These are phyloP conservation scores for Quercus gilva DNA, from an alignment of 306 rosid species.

Conservation along the genomic window DNA sequence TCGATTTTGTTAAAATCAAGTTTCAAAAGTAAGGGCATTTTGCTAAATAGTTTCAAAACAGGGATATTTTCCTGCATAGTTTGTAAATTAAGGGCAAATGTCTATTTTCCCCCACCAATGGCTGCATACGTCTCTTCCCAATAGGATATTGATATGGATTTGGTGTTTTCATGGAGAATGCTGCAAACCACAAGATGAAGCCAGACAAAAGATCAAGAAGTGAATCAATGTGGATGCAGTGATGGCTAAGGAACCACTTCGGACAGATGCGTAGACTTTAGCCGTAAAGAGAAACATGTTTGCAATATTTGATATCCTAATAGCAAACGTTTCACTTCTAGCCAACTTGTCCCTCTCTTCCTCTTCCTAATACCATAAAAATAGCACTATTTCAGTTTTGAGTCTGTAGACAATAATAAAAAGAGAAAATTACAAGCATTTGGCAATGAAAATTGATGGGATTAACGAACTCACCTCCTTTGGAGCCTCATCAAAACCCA, in stretches of 20 bases:
- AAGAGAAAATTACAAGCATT: slow-evolving; percentile 7
- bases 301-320: slow-evolving; percentile 83
- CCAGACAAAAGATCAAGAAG: slow-evolving; percentile 98
- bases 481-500: too few species aligned
- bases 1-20: too few species aligned
- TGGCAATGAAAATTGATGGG: neutral
- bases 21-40: too few species aligned
- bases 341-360: slow-evolving; percentile 87
- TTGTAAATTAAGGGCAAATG: too few species aligned
- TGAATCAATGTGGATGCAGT: slow-evolving; percentile 97
- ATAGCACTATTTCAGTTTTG: slow-evolving; percentile 10
- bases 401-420: neutral
- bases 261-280: slow-evolving; percentile 85
- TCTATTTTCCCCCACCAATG: too few species aligned
- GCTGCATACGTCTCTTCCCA: slow-evolving; percentile 97
- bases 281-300: slow-evolving; percentile 90
- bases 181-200: slow-evolving; percentile 97
- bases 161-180: slow-evolving; percentile 98
- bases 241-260: slow-evolving; percentile 96
- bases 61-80: too few species aligned
- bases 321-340: slow-evolving; percentile 85
- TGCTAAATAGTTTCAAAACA: too few species aligned
- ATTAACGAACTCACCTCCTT: too few species aligned
- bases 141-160: slow-evolving; percentile 96
- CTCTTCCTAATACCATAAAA: slow-evolving; percentile 47